These are phyloP conservation scores for Wilcoxina mikolae DNA, from an alignment of 495 filamentous ascomycete genomes.

Conservation along the genomic window DNA sequence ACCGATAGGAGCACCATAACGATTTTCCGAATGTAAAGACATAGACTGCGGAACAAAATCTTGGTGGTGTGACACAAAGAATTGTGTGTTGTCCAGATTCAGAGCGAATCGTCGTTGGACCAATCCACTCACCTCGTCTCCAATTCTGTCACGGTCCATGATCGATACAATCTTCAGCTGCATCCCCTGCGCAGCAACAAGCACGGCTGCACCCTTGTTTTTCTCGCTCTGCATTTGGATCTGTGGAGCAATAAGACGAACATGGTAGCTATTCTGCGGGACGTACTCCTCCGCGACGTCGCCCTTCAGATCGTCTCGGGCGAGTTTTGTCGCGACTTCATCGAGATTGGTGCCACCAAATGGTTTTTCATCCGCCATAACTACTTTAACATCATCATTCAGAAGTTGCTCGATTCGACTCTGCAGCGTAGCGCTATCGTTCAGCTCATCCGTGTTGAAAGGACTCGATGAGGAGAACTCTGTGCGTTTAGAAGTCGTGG, in stretches of 20 bases:
- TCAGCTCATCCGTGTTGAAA: conserved; percentile 37
- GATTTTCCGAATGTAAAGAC: conserved; percentile 85
- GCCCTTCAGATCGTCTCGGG: conserved; percentile 45
- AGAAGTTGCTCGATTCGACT: conserved; percentile 79
- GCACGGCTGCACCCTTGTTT: conserved; percentile 77
- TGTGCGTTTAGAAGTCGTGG: conserved; percentile 18
- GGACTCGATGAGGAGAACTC: conserved; percentile 29
- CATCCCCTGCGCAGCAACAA: conserved; percentile 94
- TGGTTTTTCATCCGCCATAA: conserved; percentile 49
- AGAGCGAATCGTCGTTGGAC: conserved; percentile 88
- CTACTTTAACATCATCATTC: conserved; percentile 68
- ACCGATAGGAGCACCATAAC: conserved; percentile 69
- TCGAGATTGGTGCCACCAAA: conserved; percentile 19
- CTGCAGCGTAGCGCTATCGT: conserved; percentile 31
- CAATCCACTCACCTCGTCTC: conserved; percentile 82
- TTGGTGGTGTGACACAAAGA: conserved; percentile 90
- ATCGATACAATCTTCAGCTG: conserved; percentile 91
- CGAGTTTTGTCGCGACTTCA: conserved; percentile 30
- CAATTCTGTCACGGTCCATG: conserved; percentile 87
- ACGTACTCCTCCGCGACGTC: conserved; percentile 79
- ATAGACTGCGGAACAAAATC: conserved; percentile 64
- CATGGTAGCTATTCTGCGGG: conserved; percentile 84
- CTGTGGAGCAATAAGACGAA: conserved; percentile 89
- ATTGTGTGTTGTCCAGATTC: conserved; percentile 90
- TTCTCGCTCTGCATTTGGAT: conserved; percentile 97